Base-by-base conservation (phyloP, 805 yeast genomes). In the Candida andamanensis region DNA sequence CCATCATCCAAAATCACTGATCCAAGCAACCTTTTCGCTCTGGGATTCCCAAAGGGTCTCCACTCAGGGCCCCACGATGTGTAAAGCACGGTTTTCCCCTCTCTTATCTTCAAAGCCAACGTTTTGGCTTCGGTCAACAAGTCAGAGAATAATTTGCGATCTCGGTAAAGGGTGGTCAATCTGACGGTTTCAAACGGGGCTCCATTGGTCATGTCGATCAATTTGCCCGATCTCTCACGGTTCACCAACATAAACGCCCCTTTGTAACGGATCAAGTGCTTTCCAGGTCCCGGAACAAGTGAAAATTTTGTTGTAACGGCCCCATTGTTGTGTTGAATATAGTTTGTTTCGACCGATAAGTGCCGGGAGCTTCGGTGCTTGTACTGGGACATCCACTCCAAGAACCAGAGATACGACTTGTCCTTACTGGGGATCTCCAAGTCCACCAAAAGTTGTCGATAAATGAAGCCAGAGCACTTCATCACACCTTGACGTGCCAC, bases 1-100 rank as follows among this genome's bases (percentile, higher is more conserved):
- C 85, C 87, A 15, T 69, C 56, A 54, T 87, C 97, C 32, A 92
- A 63, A 16, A 92, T 78, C 11, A 92, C 98, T 6, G 95, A 83
- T 4, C 83, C 90, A 23, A 90, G 60, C 17, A 81, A 59, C 46
- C 98, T 69, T 59, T 90, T 90, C 47, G 79, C 80, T 41, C 96
- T 72, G 1, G 98, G 97, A 52, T 80, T 89, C 2, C 98, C 98
- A 64, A 92, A 92, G 4, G 95, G 95, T 49, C 97, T 70, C 98
- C 98, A 92, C 51, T 92, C 98, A 17, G 95, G 95, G 1, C 97
- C 98, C 85, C 92, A 90, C 8, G 95, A 83, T 4, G 96, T 85
- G 56, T 75, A 92, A 4, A 92, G 62, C 6, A 92, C 97, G 0
- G 97, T 92, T 51, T 87, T 90, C 6, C 98, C 97, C 51, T 86